A percentile compares a stretch with the other conserved stretches of the same genome.
These are phyloP conservation scores for Bombardia bombarda DNA, from an alignment of 495 filamentous ascomycete genomes.

Conservation along the genomic window DNA sequence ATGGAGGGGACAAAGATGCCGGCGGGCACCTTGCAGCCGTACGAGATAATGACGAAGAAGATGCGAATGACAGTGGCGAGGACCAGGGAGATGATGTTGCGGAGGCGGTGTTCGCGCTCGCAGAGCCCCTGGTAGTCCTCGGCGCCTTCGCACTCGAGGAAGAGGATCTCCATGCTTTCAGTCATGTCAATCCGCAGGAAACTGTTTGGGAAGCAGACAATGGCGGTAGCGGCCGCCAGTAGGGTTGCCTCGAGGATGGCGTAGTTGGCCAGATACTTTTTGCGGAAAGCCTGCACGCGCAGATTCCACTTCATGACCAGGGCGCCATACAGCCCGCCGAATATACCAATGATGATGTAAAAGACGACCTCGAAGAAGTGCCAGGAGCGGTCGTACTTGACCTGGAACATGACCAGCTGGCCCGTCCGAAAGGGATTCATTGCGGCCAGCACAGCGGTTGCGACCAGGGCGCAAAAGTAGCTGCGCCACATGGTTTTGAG, in stretches of 20 bases:
- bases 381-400: slow-evolving; percentile 92
- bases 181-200: slow-evolving; percentile 98
- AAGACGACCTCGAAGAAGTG: slow-evolving; percentile 96
- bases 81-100: slow-evolving; percentile 70
- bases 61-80: slow-evolving; percentile 75
- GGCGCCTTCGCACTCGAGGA: slow-evolving; percentile 86
- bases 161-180: slow-evolving; percentile 96
- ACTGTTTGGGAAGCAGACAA: slow-evolving; percentile 93
- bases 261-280: slow-evolving; percentile 82
- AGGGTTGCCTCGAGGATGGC: slow-evolving; percentile 83
- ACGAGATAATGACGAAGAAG: slow-evolving; percentile 89
- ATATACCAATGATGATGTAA: slow-evolving; percentile 84
- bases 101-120: slow-evolving; percentile 67
- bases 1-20: slow-evolving; percentile 98
- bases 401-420: slow-evolving; percentile 99
- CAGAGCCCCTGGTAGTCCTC: slow-evolving; percentile 91
- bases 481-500: slow-evolving; percentile 97
- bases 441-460: slow-evolving; percentile 84
- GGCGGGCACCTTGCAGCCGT: slow-evolving; percentile 95
- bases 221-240: slow-evolving; percentile 72
- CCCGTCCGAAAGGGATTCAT: slow-evolving; percentile 98
- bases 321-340: slow-evolving; percentile 91
- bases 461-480: slow-evolving; percentile 96
- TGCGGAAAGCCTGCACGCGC: slow-evolving; percentile 81
- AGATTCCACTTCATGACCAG: slow-evolving; percentile 99